Evolutionary conservation across 306 rosid species (phyloP).

Genomic region (Trifolium dubium): DNA sequence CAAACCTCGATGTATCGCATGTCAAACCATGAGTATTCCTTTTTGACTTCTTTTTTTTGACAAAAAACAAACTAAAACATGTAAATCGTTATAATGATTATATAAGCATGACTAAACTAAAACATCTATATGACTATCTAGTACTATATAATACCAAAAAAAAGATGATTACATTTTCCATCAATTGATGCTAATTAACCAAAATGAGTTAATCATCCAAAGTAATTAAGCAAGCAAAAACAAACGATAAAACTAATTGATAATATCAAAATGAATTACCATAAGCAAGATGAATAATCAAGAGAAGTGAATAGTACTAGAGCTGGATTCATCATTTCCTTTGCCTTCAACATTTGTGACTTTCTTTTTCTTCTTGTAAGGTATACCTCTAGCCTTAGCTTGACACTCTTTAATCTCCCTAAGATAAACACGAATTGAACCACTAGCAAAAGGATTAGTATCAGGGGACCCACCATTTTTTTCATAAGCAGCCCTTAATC

Average conservation of each 20-base stretch:
- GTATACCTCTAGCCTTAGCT: slow-evolving; percentile 95
- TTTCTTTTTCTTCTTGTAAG: slow-evolving; percentile 97
- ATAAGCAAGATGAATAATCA: slow-evolving; percentile 45
- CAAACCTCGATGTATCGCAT: too few species aligned
- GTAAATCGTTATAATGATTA: too few species aligned
- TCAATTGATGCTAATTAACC: too few species aligned
- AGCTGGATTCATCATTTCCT: slow-evolving; percentile 53
- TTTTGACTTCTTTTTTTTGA: too few species aligned
- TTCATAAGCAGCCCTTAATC: slow-evolving; percentile 96
- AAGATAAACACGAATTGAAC: slow-evolving; percentile 80
- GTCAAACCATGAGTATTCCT: too few species aligned
- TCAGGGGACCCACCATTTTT: slow-evolving; percentile 87
- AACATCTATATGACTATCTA: too few species aligned
- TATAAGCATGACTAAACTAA: too few species aligned
- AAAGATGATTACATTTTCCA: too few species aligned
- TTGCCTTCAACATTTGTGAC: slow-evolving; percentile 37
- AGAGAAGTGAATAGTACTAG: slow-evolving; percentile 54
- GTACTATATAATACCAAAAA: too few species aligned
- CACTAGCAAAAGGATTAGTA: slow-evolving; percentile 81
- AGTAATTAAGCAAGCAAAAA: neutral
- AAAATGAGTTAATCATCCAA: neutral
- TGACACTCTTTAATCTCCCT: slow-evolving; percentile 90
- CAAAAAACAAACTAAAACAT: too few species aligned
- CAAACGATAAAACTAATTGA: neutral
- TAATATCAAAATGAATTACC: slow-evolving; percentile 44